Percentiles rank a stretch among this genome's conserved stretches.
Conservation (phyloP, 2,329 filamentous ascomycete species). For the Aspergillus persii region DNA sequence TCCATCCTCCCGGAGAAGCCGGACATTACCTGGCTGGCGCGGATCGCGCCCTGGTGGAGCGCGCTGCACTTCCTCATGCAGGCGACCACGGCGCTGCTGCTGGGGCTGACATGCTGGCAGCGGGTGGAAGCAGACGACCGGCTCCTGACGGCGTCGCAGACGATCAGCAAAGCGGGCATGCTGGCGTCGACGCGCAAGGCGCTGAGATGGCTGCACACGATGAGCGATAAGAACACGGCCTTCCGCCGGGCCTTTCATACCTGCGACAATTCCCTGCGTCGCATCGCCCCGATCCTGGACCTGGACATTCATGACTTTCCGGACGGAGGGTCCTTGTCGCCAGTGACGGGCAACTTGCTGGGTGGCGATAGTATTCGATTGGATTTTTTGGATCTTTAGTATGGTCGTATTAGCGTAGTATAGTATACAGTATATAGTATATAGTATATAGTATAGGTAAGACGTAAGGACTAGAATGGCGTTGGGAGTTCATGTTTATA, state of each 20-base stretch:
- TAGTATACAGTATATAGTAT: too few species aligned
- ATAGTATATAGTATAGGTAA: too few species aligned
- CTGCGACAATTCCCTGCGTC: constrained; percentile 32
- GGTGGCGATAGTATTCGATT: not conserved
- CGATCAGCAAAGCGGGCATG: constrained; percentile 24
- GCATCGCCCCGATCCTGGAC: constrained; percentile 30
- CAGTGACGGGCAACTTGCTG: not conserved
- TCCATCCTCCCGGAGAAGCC: constrained; percentile 38
- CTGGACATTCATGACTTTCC: constrained; percentile 33
- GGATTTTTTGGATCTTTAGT: not conserved
- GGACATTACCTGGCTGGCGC: constrained; percentile 33
- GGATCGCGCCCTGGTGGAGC: constrained; percentile 42
- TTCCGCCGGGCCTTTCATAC: constrained; percentile 36
- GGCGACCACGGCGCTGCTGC: constrained; percentile 40
- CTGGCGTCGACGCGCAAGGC: constrained; percentile 35
- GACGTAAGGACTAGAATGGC: too few species aligned
- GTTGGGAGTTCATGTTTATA: too few species aligned
- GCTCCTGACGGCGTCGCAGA: constrained; percentile 7
- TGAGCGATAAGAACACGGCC: constrained; percentile 30
- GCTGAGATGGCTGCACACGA: constrained; percentile 37
- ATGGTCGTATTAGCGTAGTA: too few species aligned
- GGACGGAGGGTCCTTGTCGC: constrained; percentile 9
- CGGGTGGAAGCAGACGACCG: not conserved
- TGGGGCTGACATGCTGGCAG: constrained; percentile 31
- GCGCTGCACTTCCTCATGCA: constrained; percentile 46